These are phyloP conservation scores for Bullera alba DNA, from an alignment of 768 basidiomycete species.

Conservation along the genomic window DNA sequence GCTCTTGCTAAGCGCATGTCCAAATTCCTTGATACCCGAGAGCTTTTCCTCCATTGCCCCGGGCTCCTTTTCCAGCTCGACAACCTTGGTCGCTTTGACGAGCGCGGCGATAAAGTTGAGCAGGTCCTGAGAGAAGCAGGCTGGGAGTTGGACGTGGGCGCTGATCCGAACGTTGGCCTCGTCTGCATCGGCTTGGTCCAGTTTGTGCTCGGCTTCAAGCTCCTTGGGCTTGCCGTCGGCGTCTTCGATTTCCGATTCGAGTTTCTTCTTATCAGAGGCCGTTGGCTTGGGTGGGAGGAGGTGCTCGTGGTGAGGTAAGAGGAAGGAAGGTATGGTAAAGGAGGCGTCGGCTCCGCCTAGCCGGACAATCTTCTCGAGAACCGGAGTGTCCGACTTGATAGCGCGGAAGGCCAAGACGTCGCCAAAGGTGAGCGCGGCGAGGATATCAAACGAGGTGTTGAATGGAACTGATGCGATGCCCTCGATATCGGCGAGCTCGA, in stretches of 20 bases:
- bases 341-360: slow-evolving; percentile 15
- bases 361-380: slow-evolving; percentile 8
- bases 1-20: slow-evolving; percentile 12
- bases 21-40: slow-evolving; percentile 15
- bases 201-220: slow-evolving; percentile 7
- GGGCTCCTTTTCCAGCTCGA: slow-evolving; percentile 16
- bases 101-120: slow-evolving; percentile 18
- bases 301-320: slow-evolving; percentile 19
- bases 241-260: background rate
- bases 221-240: slow-evolving; percentile 15
- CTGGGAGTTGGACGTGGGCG: slow-evolving; percentile 15
- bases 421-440: slow-evolving; percentile 3
- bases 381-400: background rate
- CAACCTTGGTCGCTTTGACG: slow-evolving; percentile 19
- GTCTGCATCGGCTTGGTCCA: slow-evolving; percentile 12
- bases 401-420: slow-evolving; percentile 13
- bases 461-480: slow-evolving; percentile 14
- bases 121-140: slow-evolving; percentile 13
- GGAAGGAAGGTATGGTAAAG: slow-evolving; percentile 12
- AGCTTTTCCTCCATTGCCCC: slow-evolving; percentile 14
- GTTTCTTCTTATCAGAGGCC: background rate
- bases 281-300: slow-evolving; percentile 10
- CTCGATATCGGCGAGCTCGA: slow-evolving; percentile 11
- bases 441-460: slow-evolving; percentile 8
- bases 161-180: slow-evolving; percentile 12